Conservation (phyloP, 2,329 filamentous ascomycete species). For the Lomentospora prolificans region DNA sequence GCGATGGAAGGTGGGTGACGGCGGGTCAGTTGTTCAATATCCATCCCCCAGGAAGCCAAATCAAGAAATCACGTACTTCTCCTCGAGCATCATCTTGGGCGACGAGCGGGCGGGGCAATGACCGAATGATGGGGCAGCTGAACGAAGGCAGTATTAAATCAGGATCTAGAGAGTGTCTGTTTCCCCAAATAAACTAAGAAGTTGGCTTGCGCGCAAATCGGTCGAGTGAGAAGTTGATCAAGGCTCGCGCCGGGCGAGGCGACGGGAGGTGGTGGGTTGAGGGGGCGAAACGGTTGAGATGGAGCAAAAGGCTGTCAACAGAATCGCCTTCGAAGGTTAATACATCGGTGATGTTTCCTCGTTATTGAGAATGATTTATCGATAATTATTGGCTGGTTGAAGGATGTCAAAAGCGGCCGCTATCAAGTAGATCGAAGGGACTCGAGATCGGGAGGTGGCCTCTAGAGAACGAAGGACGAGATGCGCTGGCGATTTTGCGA, state of each 20-base stretch:
- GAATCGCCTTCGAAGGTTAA: not conserved
- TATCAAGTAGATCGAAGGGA: not conserved
- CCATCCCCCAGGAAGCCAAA: not conserved
- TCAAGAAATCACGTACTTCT: constrained; percentile 28
- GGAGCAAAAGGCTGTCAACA: not conserved
- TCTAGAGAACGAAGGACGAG: not conserved
- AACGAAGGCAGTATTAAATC: not conserved
- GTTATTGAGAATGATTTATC: not conserved
- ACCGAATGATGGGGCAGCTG: constrained; percentile 6
- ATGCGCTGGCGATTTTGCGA: not conserved
- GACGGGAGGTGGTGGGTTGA: not conserved
- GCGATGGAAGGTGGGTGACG: not conserved
- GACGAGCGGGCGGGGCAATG: constrained; percentile 15
- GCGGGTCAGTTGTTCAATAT: not conserved
- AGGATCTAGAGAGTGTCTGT: too few species aligned
- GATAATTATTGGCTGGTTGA: not conserved
- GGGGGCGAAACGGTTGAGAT: not conserved
- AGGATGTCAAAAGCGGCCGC: not conserved
- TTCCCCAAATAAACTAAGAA: constrained; percentile 16
- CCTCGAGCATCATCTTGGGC: constrained; percentile 32
- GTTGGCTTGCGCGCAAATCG: constrained; percentile 27
- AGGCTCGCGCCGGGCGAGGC: constrained; percentile 18
- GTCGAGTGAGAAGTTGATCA: constrained; percentile 11
- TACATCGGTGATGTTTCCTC: not conserved
- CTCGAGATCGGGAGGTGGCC: not conserved